Evolutionary conservation across 2,329 filamentous ascomycete species (phyloP).

Genomic region (Sporothrix globosa): DNA sequence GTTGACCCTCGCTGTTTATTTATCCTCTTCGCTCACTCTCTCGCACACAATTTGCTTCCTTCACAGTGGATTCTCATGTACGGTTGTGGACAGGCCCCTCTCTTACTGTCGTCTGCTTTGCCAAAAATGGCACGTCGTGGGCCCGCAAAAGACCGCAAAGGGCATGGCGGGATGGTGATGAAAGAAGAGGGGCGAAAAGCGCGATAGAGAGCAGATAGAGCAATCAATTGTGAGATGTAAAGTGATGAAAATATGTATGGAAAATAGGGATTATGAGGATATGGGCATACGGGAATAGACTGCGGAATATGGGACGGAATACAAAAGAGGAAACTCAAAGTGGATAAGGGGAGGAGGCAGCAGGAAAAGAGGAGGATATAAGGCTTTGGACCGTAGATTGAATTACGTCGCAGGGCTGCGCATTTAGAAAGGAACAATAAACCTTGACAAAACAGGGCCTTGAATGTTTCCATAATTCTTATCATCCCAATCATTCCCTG

Average conservation of each 20-base stretch:
- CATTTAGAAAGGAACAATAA: background rate
- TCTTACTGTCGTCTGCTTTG: conserved; percentile 6
- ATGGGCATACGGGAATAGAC: too few relatives aligned
- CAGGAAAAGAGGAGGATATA: background rate
- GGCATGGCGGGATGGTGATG: conserved; percentile 29
- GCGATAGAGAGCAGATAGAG: background rate
- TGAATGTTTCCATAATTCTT: background rate
- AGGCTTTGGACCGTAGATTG: conserved; percentile 21
- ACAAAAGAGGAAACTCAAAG: background rate
- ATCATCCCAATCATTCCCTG: background rate
- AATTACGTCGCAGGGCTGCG: conserved; percentile 9
- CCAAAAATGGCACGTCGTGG: conserved; percentile 22
- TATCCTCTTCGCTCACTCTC: conserved; percentile 8
- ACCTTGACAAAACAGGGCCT: background rate
- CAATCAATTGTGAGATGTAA: conserved; percentile 1
- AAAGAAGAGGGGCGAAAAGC: conserved; percentile 15
- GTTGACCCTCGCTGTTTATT: conserved; percentile 6
- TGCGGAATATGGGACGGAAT: background rate
- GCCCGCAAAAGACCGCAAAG: conserved; percentile 30
- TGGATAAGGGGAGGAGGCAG: background rate
- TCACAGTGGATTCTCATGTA: background rate
- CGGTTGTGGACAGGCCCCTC: background rate
- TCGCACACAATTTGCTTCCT: conserved; percentile 6
- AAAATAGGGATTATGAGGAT: background rate
- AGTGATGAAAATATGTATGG: background rate